Conservation (phyloP, 2,329 filamentous ascomycete genomes). For the Lachnellula willkommii region DNA sequence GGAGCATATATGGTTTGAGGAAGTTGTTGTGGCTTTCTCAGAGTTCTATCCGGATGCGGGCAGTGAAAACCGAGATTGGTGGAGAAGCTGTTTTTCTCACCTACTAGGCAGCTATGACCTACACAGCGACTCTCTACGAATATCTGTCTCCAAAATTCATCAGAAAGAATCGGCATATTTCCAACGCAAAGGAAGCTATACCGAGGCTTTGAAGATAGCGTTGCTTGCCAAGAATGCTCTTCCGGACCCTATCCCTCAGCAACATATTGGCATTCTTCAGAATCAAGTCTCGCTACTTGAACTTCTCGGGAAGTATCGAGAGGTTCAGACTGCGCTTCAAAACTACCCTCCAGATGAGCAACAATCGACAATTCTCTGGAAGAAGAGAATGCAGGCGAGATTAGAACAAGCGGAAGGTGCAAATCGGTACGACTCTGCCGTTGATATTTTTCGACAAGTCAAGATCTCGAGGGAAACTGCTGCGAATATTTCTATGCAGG, state of each 20-base stretch:
- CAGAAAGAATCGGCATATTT: conserved; percentile 22
- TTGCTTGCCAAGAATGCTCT: conserved; percentile 18
- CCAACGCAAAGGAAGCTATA: conserved; percentile 18
- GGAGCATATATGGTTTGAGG: conserved; percentile 21
- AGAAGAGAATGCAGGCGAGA: conserved; percentile 22
- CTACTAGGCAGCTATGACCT: conserved; percentile 17
- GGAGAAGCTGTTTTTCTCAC: conserved; percentile 23
- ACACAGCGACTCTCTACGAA: conserved; percentile 13
- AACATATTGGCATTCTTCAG: conserved; percentile 19
- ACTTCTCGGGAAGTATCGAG: conserved; percentile 21
- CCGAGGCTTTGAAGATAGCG: conserved; percentile 21
- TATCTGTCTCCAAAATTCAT: conserved; percentile 19
- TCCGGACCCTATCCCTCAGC: conserved; percentile 15
- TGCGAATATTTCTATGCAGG: conserved; percentile 5
- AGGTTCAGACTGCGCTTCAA: conserved; percentile 18
- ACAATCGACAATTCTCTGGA: conserved; percentile 18
- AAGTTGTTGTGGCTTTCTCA: conserved; percentile 20
- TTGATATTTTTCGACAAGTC: conserved; percentile 17
- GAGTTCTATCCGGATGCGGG: conserved; percentile 20
- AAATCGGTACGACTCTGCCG: conserved; percentile 16
- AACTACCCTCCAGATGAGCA: conserved; percentile 13
- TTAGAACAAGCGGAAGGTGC: conserved; percentile 21
- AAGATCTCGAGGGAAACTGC: conserved; percentile 5
- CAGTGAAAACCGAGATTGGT: conserved; percentile 20
- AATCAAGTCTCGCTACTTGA: conserved; percentile 19